A percentile compares a stretch with the other conserved stretches of the same genome.
Evolutionary conservation across 2,329 filamentous ascomycete genomes (phyloP).

Genomic region (Sclerotinia glacialis): DNA sequence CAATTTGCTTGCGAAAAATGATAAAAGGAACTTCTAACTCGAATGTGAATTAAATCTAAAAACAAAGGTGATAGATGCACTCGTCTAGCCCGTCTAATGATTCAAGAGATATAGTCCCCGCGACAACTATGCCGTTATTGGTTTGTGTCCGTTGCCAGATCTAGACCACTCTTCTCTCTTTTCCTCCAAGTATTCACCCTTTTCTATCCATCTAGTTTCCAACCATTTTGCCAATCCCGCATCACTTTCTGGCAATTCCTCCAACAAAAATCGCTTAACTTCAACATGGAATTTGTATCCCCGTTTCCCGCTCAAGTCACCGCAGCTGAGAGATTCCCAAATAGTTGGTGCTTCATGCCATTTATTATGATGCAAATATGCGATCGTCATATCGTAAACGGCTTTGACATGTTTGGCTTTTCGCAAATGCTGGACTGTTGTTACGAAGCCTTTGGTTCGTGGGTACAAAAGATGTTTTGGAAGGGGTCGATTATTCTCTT

Average conservation of each 20-base stretch:
- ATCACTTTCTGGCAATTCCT: conserved; percentile 48
- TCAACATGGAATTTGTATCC: conserved; percentile 52
- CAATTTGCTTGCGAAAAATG: neutral
- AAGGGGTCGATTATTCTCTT: conserved; percentile 48
- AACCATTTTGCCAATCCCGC: conserved; percentile 51
- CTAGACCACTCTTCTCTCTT: conserved; percentile 45
- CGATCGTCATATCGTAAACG: conserved; percentile 55
- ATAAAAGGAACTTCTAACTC: neutral
- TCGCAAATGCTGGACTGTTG: conserved; percentile 55
- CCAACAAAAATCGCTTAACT: conserved; percentile 48
- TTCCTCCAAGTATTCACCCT: conserved; percentile 50
- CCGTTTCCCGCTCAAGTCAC: conserved; percentile 41
- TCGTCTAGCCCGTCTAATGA: neutral
- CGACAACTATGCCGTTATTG: conserved; percentile 18
- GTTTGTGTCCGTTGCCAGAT: conserved; percentile 2
- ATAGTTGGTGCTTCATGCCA: conserved; percentile 51
- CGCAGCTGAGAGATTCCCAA: conserved; percentile 51
- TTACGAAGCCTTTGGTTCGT: conserved; percentile 59
- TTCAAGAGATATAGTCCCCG: too few species aligned
- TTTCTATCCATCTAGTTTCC: conserved; percentile 52
- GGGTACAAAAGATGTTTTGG: conserved; percentile 59
- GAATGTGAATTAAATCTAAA: neutral
- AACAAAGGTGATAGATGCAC: neutral
- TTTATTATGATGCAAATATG: conserved; percentile 47
- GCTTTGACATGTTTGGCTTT: conserved; percentile 51